These are phyloP conservation scores for Annulohypoxylon bovei DNA, from an alignment of 495 filamentous ascomycete species.

Conservation along the genomic window DNA sequence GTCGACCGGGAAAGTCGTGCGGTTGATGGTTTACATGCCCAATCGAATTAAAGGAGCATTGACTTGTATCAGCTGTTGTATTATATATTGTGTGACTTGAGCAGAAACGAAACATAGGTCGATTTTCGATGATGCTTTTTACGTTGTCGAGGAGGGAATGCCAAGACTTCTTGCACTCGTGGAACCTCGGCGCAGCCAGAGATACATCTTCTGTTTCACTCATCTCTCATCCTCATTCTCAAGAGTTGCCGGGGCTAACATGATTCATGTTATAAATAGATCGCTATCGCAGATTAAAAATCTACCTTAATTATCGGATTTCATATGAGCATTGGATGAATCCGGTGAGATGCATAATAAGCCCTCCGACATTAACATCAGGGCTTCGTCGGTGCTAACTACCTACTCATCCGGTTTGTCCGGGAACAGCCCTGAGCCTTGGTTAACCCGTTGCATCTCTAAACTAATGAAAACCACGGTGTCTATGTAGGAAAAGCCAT, in stretches of 20 bases:
- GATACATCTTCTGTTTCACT: conserved; percentile 4
- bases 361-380: conserved; percentile 13
- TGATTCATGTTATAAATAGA: conserved; percentile 2
- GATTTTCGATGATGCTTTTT: conserved; percentile 3
- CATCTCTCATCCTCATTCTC: not conserved
- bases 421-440: conserved; percentile 9
- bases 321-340: conserved; percentile 7
- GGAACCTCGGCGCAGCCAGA: conserved; percentile 19
- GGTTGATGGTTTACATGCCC: not conserved
- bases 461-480: conserved; percentile 30
- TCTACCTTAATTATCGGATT: conserved; percentile 7
- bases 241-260: conserved; percentile 11
- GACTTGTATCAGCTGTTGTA: not conserved
- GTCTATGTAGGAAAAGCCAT: conserved; percentile 27
- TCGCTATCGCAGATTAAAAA: conserved; percentile 1
- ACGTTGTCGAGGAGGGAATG: conserved; percentile 7
- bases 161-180: conserved; percentile 11
- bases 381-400: conserved; percentile 14
- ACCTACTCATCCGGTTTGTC: conserved; percentile 20
- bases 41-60: not conserved
- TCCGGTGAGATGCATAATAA: conserved; percentile 16
- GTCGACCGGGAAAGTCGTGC: not conserved
- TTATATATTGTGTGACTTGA: conserved; percentile 13
- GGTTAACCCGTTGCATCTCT: conserved; percentile 1
- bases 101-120: conserved; percentile 8